phyloP scores from a whole-genome alignment of 495 filamentous ascomycete genomes.

The Aspergillus ostianus region DNA sequence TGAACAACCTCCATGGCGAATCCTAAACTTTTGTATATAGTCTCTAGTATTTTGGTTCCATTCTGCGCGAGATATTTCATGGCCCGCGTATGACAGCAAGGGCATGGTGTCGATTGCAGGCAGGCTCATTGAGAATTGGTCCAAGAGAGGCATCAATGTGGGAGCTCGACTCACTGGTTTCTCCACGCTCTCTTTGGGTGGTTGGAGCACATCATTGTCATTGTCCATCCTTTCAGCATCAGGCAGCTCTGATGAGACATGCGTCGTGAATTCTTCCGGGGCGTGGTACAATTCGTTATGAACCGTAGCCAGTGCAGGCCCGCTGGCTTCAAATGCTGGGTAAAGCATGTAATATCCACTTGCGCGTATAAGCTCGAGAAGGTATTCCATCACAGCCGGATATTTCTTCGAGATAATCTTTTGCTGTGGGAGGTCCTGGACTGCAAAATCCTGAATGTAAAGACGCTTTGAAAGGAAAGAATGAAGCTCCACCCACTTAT shows the following conservation, averaged over 20 bases:
- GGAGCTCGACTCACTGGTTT: constrained; percentile 20
- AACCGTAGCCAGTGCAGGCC: constrained; percentile 56
- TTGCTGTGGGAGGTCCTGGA: constrained; percentile 15
- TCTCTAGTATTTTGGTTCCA: constrained; percentile 22
- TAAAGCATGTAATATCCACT: constrained; percentile 75
- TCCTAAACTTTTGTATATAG: constrained; percentile 36
- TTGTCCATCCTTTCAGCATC: constrained; percentile 10
- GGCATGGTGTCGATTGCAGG: constrained; percentile 33
- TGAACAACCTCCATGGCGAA: constrained; percentile 35
- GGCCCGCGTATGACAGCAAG: constrained; percentile 37
- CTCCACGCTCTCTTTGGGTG: constrained; percentile 15
- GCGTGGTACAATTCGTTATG: constrained; percentile 69
- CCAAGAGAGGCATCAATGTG: constrained; percentile 35
- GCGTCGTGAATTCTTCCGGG: constrained; percentile 59
- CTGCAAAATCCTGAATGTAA: constrained; percentile 43
- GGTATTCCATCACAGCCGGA: constrained; percentile 75
- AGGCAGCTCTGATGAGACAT: not conserved
- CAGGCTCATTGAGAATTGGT: constrained; percentile 32
- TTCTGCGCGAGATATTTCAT: constrained; percentile 17
- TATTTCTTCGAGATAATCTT: constrained; percentile 56
- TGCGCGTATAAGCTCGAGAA: constrained; percentile 67
- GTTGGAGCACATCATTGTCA: constrained; percentile 14
- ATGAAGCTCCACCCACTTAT: constrained; percentile 81
- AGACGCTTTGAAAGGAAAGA: constrained; percentile 63
- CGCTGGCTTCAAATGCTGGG: constrained; percentile 53